Base-by-base conservation (phyloP, 164 flowering plant genomes). In the Kingdonia uniflora region DNA sequence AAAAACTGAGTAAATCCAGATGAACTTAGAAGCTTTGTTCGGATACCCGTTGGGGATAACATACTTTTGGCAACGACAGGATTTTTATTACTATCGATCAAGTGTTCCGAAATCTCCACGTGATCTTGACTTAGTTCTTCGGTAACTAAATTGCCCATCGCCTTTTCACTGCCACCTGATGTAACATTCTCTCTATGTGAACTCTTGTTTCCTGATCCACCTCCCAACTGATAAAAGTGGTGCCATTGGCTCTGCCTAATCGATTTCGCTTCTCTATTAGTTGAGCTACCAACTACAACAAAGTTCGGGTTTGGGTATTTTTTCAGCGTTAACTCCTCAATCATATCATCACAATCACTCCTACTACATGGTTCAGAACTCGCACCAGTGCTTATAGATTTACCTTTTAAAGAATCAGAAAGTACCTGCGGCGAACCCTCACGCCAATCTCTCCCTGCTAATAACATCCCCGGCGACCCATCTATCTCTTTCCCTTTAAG, bases 1-100 rank as follows among this genome's bases (percentile, higher is more conserved):
- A 82, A 80, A 71, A 70, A 92, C 52, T 81, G 80, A 21, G 94
- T 66, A 67, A 82, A 81, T 11, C 96, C 95, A 40, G 96, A 78
- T 44, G 74, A 71, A 0, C 96, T 78, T 49, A 81, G 24, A 46
- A 79, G 63, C 66, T 86, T 88, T 19, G 87, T 85, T 40, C 81
- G 73, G 22, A 80, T 72, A 24, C 76, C 77, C 10, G 72, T 80
- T 51, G 68, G 71, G 56, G 78, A 46, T 51, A 53, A 42, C 19
- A 49, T 22, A 50, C 61, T 54, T 24, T 51, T 61, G 2, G 58
- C 61, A 42, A 8, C 35, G 8, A 58, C 60, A 16, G 42, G 56
- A 58, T 56, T 62, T 48, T 55, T 63, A 25, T 65, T 72, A 54
- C 56, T 58, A 56, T 20, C 49, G 7, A 41, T 41, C 13, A 65